These are phyloP conservation scores for Botrytis deweyae DNA, from an alignment of 2,329 filamentous ascomycete species.

Conservation along the genomic window DNA sequence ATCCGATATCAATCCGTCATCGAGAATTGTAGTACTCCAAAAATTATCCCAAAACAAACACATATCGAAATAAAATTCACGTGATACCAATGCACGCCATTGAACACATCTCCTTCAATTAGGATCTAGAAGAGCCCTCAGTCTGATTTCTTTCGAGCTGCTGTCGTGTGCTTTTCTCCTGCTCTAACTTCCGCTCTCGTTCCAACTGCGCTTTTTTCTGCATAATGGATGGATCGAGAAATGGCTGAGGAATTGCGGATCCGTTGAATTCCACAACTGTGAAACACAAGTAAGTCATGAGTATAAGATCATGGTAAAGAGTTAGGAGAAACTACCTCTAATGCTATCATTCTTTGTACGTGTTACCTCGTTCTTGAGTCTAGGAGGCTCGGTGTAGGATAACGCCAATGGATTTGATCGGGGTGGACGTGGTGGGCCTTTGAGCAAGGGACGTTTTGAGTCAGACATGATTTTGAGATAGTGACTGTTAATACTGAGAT, in stretches of 20 bases:
- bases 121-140: neutral
- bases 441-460: conserved; percentile 25
- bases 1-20: neutral
- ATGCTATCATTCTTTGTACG: too few species aligned
- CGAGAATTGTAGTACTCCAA: neutral
- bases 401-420: conserved; percentile 12
- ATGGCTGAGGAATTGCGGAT: conserved; percentile 32
- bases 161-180: conserved; percentile 22
- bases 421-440: conserved; percentile 28
- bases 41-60: neutral
- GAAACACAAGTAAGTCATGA: neutral
- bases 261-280: conserved; percentile 32
- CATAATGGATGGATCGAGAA: conserved; percentile 34
- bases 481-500: neutral
- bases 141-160: neutral
- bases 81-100: neutral
- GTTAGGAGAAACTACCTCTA: neutral
- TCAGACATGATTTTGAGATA: neutral
- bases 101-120: neutral
- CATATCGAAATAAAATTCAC: neutral
- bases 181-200: conserved; percentile 25
- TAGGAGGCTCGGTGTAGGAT: conserved; percentile 30
- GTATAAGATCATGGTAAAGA: neutral
- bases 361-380: conserved; percentile 30
- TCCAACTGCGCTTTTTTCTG: conserved; percentile 27